Evolutionary conservation across 2,329 filamentous ascomycete species (phyloP), one percentile per base, ranked within the genome.

Genomic region (Claviceps maximensis): DNA sequence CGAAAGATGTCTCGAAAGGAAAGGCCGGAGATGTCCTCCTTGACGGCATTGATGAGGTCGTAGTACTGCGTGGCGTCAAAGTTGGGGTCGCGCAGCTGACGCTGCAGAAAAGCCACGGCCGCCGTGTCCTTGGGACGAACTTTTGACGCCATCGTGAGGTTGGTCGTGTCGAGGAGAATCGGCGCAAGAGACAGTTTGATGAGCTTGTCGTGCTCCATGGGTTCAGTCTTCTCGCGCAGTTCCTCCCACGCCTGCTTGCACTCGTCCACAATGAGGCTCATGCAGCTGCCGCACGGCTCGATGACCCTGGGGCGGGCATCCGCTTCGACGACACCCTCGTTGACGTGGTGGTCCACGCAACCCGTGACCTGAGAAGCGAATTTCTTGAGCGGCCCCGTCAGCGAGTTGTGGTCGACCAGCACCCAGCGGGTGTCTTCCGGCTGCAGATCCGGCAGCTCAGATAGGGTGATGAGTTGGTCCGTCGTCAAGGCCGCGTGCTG

Each of bases 261-360:
- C 59, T 83, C 75, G 33, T 82, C 76, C 1, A 84, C 72, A 0
- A 93, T 74, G 2, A 90, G 70, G 55, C 83, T 88, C 57, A 78
- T 77, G 67, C 87, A 91, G 66, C 86, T 90, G 4, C 87, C 88
- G 53, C 76, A 76, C 52, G 77, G 81, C 57, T 79, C 73, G 21
- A 93, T 74, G 1, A 88, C 68, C 19, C 85, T 74, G 1, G 82
- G 79, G 6, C 74, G 66, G 0, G 71, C 71, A 12, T 75, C 69
- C 2, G 45, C 49, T 0, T 69, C 67, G 0, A 89, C 70, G 7
- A 64, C 69, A 6, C 71, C 65, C 61, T 93, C 87, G 56, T 93
- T 87, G 0, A 78, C 82, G 63, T 93, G 88, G 67, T 93, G 87
- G 66, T 93, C 87, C 52, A 93, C 77, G 57, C 83, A 83, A 4